Evolutionary conservation across 148 eudicot species (phyloP).

Genomic region (Rhododendron kiyosumense): DNA sequence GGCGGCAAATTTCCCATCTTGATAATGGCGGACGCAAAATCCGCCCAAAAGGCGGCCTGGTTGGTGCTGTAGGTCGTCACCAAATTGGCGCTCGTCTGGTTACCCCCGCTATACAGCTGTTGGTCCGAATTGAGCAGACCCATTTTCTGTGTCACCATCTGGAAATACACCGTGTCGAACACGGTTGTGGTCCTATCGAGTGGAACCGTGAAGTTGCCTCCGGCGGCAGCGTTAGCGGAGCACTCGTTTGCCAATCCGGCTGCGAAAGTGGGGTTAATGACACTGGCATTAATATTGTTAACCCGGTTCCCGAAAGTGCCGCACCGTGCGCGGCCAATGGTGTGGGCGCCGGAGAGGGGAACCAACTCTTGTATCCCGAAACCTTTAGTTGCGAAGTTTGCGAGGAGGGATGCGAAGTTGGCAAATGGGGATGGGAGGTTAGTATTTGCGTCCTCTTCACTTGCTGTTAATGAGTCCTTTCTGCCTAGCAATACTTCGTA

Average conservation of each 20-base stretch:
- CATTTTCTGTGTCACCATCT: constrained; percentile 17
- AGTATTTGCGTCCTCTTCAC: constrained; percentile 21
- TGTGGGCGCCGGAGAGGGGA: constrained; percentile 49
- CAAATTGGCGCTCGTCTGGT: constrained; percentile 15
- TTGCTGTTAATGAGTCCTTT: constrained; percentile 41
- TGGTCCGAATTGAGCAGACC: constrained; percentile 46
- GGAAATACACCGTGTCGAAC: constrained; percentile 36
- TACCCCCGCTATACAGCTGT: constrained; percentile 24
- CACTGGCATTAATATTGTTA: constrained; percentile 20
- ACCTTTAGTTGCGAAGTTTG: constrained; percentile 30
- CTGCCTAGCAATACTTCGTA: constrained; percentile 49
- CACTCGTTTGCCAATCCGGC: constrained; percentile 15
- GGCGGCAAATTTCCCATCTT: constrained; percentile 40
- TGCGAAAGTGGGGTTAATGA: constrained; percentile 19
- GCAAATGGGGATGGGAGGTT: constrained; percentile 29
- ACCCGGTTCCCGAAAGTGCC: constrained; percentile 24
- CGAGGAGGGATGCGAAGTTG: constrained; percentile 20
- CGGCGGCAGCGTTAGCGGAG: constrained; percentile 9
- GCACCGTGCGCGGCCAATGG: constrained; percentile 43
- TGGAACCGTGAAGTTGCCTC: constrained; percentile 22
- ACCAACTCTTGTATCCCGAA: constrained; percentile 34
- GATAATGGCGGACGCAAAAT: constrained; percentile 26
- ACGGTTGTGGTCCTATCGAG: constrained; percentile 17
- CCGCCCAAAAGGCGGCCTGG: neutral
- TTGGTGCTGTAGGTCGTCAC: constrained; percentile 17